Base-by-base conservation (phyloP, 768 basidiomycete genomes). In the Lentinula boryana region DNA sequence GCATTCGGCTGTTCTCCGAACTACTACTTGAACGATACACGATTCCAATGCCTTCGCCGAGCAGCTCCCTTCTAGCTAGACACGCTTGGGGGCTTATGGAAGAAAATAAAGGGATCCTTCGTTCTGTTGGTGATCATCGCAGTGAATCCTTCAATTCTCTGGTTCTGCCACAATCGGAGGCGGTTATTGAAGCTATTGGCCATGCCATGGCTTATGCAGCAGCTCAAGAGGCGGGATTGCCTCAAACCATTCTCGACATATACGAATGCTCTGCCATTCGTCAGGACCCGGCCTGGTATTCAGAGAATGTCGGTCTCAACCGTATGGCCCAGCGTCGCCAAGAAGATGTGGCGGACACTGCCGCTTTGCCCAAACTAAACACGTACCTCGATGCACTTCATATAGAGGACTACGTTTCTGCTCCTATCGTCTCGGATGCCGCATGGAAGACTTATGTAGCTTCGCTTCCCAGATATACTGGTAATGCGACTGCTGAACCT, bases 131-230 rank as follows among this genome's bases (percentile, higher is more conserved):
- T 33, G 74, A 76, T 63, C 81, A 84, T 71, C 81, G 83, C 55
- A 79, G 80, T 69, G 72, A 76, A 31, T 67, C 73, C 0, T 84
- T 84, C 70, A 81, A 82, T 67, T 74, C 77, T 5, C 74, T 82
- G 55, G 69, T 86, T 60, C 77, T 87, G 57, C 86, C 84, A 5
- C 80, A 82, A 67, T 80, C 84, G 9, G 78, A 82, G 55, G 60
- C 62, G 12, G 75, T 81, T 5, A 68, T 87, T 56, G 80, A 84
- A 71, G 80, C 85, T n/a, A 81, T 87, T 44, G 86, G 86, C 3
- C 83, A 86, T 66, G 80, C 84, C 15, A 72, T 84, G 44, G 83
- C 85, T 2, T 85, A 86, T 66, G 80, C 83, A 5, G 80, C 81
- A 16, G 85, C 78, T 16, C 60, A 78, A 48, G 71, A 72, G 36